phyloP scores from a whole-genome alignment of 345 rosid species.

The Psidium guajava region DNA sequence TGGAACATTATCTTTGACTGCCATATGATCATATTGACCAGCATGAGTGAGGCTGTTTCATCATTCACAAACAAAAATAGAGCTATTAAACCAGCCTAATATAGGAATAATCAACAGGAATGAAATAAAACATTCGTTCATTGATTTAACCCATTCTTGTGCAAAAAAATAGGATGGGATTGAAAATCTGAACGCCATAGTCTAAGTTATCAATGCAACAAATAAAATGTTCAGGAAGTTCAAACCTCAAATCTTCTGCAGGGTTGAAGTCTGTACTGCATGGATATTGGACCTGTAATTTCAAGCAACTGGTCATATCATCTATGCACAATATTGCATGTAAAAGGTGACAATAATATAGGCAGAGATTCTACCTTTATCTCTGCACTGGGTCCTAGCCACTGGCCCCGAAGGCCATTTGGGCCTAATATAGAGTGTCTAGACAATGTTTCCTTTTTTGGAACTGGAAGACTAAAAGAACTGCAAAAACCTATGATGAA shows the following conservation, averaged over 20 bases:
- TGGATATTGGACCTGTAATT: constrained; percentile 39
- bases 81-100: constrained; percentile 12
- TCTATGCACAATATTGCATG: neutral
- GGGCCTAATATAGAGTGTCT: constrained; percentile 93
- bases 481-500: constrained; percentile 26
- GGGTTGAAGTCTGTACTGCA: constrained; percentile 41
- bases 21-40: constrained; percentile 26
- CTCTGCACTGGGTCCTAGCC: constrained; percentile 70
- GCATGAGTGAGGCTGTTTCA: constrained; percentile 35
- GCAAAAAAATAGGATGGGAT: neutral
- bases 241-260: constrained; percentile 40
- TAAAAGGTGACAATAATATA: neutral
- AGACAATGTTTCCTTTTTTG: constrained; percentile 83
- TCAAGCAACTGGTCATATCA: neutral
- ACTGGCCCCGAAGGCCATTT: constrained; percentile 75
- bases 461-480: constrained; percentile 50
- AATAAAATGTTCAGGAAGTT: neutral
- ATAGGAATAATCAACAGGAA: neutral
- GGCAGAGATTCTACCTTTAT: constrained; percentile 45
- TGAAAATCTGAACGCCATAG: neutral
- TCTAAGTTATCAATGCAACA: neutral
- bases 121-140: neutral
- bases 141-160: neutral
- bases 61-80: constrained; percentile 9
- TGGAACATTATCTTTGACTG: constrained; percentile 30